phyloP scores from a whole-genome alignment of 176 grass and related monocot species.

The Cenchrus fungigraminus region DNA sequence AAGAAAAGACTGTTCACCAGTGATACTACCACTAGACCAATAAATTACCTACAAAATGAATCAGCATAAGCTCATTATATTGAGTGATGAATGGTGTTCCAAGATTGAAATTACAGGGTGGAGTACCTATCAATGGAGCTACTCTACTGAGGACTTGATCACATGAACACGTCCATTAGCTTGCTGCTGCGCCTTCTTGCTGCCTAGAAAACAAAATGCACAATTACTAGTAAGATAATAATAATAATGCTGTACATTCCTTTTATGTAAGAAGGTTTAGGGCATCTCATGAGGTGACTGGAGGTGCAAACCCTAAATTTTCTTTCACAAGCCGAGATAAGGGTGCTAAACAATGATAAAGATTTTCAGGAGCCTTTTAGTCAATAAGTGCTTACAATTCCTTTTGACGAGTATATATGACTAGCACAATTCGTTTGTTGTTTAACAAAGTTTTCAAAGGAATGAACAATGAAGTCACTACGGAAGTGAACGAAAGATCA shows the following conservation, averaged over 20 bases:
- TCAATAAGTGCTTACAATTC: not conserved
- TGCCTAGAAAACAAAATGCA: slow-evolving; percentile 42
- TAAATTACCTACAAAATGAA: slow-evolving; percentile 33
- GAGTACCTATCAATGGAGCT: slow-evolving; percentile 37
- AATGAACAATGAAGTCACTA: slow-evolving; percentile 12
- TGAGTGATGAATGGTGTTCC: not conserved
- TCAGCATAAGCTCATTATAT: not conserved
- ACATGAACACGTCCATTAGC: slow-evolving; percentile 8
- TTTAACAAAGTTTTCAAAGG: not conserved
- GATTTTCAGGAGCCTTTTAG: too few species aligned
- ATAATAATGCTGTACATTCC: not conserved
- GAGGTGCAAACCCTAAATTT: too few species aligned
- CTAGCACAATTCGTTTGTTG: not conserved
- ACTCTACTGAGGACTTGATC: slow-evolving; percentile 37
- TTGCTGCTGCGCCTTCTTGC: slow-evolving; percentile 42
- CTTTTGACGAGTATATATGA: not conserved
- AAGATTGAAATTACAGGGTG: not conserved
- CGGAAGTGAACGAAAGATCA: not conserved
- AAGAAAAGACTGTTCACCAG: slow-evolving; percentile 28
- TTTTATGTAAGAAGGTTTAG: not conserved
- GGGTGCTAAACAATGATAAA: too few species aligned
- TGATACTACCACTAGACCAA: slow-evolving; percentile 29
- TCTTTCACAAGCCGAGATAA: too few species aligned
- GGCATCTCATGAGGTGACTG: not conserved
- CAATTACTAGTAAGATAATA: slow-evolving; percentile 12